Evolutionary conservation across 495 filamentous ascomycete species (phyloP).

Genomic region (Lineolata rhizophorae): DNA sequence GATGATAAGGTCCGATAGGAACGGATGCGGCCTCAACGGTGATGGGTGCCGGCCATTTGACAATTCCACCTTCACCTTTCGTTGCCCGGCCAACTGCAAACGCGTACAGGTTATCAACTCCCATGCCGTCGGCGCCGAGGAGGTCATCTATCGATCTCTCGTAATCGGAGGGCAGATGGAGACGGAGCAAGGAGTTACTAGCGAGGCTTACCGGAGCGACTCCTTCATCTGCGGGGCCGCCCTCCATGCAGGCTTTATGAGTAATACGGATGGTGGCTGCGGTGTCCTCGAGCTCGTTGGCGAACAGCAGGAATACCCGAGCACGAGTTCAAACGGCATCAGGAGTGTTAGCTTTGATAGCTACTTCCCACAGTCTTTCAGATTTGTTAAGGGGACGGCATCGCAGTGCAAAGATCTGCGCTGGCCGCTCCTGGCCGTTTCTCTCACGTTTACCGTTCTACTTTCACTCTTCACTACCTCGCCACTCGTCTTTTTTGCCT

Average conservation of each 20-base stretch:
- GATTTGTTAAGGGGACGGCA: slow-evolving; percentile 17
- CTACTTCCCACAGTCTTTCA: slow-evolving; percentile 21
- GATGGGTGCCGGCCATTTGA: slow-evolving; percentile 20
- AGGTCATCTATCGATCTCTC: slow-evolving; percentile 18
- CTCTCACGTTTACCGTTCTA: slow-evolving; percentile 17
- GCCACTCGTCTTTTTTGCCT: slow-evolving; percentile 20
- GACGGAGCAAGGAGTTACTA: slow-evolving; percentile 7
- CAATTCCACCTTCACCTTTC: slow-evolving; percentile 17
- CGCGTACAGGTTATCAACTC: slow-evolving; percentile 15
- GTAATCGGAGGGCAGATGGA: slow-evolving; percentile 20
- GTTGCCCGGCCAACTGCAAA: slow-evolving; percentile 21
- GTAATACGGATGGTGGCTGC: slow-evolving; percentile 17
- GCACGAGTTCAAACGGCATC: slow-evolving; percentile 15
- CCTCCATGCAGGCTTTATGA: slow-evolving; percentile 21
- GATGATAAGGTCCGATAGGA: slow-evolving; percentile 15
- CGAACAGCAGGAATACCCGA: slow-evolving; percentile 14
- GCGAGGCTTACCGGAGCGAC: slow-evolving; percentile 18
- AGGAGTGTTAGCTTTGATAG: slow-evolving; percentile 17
- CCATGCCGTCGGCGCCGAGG: slow-evolving; percentile 20
- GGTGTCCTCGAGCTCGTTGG: slow-evolving; percentile 19
- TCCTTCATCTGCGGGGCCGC: slow-evolving; percentile 22
- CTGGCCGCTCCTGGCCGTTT: slow-evolving; percentile 20
- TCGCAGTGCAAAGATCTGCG: slow-evolving; percentile 20
- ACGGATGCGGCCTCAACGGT: slow-evolving; percentile 22
- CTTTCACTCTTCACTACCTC: slow-evolving; percentile 22